Conservation (phyloP, 306 rosid species). For the Cicer judaicum region DNA sequence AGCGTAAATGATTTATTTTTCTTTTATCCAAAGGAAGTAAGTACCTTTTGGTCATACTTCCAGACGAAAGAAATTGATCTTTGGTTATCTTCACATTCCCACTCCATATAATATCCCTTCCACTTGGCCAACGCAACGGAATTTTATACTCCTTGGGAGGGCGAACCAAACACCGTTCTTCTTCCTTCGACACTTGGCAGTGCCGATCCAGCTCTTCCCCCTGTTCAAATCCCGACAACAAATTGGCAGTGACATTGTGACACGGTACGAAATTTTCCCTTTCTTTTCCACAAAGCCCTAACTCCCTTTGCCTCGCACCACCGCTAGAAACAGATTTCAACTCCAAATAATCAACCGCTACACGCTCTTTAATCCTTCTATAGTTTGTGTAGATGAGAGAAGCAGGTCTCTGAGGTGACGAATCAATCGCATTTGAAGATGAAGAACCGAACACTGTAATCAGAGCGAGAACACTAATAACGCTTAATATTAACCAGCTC, state of each 20-base stretch:
- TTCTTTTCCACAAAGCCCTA: conserved; percentile 82
- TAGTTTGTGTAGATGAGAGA: conserved; percentile 73
- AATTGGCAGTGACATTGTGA: conserved; percentile 77
- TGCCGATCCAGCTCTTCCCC: conserved; percentile 96
- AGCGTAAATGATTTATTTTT: neutral
- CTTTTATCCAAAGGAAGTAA: conserved; percentile 26
- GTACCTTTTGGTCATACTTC: conserved; percentile 99
- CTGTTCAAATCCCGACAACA: conserved; percentile 68
- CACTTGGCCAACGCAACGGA: conserved; percentile 91
- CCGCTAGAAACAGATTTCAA: conserved; percentile 73
- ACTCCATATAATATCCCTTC: conserved; percentile 96
- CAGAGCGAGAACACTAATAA: conserved; percentile 71
- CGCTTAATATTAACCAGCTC: conserved; percentile 75
- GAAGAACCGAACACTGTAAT: conserved; percentile 75
- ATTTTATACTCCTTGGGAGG: conserved; percentile 98
- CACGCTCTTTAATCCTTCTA: conserved; percentile 91
- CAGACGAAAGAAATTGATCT: conserved; percentile 97
- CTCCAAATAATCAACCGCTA: conserved; percentile 82
- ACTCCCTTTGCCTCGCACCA: conserved; percentile 64
- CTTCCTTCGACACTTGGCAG: conserved; percentile 60
- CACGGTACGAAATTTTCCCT: conserved; percentile 93
- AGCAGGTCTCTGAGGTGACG: conserved; percentile 49
- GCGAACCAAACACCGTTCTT: conserved; percentile 79
- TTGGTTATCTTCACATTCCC: conserved; percentile 94
- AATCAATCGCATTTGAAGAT: conserved; percentile 64